Evolutionary conservation across 208 protist species (phyloP).

Genomic region (Trypanosoma caninum): DNA sequence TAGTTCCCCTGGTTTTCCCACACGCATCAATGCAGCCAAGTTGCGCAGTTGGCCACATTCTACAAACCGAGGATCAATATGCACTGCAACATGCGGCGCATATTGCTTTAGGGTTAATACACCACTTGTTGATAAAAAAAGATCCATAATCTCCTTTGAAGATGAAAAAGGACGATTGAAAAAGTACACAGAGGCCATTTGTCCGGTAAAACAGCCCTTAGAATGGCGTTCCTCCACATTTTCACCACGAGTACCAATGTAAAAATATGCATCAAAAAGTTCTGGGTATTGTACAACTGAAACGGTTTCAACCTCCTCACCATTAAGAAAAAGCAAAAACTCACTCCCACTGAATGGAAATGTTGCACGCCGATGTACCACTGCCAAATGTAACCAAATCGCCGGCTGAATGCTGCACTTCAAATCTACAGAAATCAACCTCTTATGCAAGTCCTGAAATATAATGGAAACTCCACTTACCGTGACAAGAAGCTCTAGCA

Average conservation of each 20-base stretch:
- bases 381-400: conserved; percentile 36
- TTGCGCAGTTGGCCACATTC: conserved; percentile 77
- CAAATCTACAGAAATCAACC: conserved; percentile 14
- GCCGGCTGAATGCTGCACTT: conserved; percentile 16
- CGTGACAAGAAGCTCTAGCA: conserved; percentile 29
- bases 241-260: conserved; percentile 52
- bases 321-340: conserved; percentile 52
- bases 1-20: conserved; percentile 39
- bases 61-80: conserved; percentile 74
- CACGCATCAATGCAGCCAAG: conserved; percentile 57
- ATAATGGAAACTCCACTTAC: conserved; percentile 7
- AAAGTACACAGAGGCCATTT: conserved; percentile 65
- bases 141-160: conserved; percentile 30
- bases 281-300: conserved; percentile 44
- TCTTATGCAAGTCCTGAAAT: conserved; percentile 19
- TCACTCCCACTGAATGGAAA: conserved; percentile 27
- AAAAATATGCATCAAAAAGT: conserved; percentile 41
- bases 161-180: conserved; percentile 45
- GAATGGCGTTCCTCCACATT: conserved; percentile 49
- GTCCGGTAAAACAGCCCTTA: conserved; percentile 51
- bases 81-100: conserved; percentile 44
- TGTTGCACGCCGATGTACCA: conserved; percentile 26
- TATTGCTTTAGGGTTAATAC: conserved; percentile 19
- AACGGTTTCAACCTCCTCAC: conserved; percentile 25
- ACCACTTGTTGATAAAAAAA: conserved; percentile 20